Evolutionary conservation across 441 rosid species (phyloP), one percentile per base, ranked within the genome.

Genomic region (Dalechampia spathulata): DNA sequence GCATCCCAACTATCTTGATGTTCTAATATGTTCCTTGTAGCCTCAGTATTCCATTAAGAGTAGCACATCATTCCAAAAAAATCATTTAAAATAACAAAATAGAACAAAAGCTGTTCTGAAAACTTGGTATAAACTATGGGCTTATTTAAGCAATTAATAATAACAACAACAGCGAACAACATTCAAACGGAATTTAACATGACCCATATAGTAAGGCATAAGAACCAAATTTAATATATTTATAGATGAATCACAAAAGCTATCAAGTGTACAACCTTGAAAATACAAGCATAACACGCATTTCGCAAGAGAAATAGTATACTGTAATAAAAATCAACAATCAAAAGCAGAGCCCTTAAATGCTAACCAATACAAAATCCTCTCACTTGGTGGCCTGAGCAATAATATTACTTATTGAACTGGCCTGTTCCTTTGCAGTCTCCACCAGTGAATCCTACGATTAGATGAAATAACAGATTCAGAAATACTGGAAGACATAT

Each of bases 391-490:
- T 57, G 41, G 60, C 71, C 73, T 83, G 89, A 7, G 95, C 82
- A 28, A 83, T 86, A 17, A 83, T 82, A 64, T 77, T 83, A 61
- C 85, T 74, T 39, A 83, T 74, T 14, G 89, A 82, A 66, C 68
- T 72, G 16, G 83, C 85, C 57, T 82, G 76, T 65, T 82, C 89
- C 74, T 80, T 86, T 16, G 87, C 87, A 40, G 79, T 64, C 67
- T 78, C 87, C 74, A 82, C 89, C 67, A 83, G 60, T 7, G 91
- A 75, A 67, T 80, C 87, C 89, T 86, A 58, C 67, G 70, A 36
- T 16, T 11, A 61, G 37, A 57, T 14, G 5, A 17, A 3, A 57
- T 23, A 11, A 37, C 4, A 21, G 15, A 16, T 20, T 60, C 45
- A 49, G 47, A 42, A 12, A 72, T 47, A 12, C 13, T 16, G 7